These are phyloP conservation scores for Ophiosphaerella korrae DNA, from an alignment of 2,329 filamentous ascomycete genomes.

Conservation along the genomic window DNA sequence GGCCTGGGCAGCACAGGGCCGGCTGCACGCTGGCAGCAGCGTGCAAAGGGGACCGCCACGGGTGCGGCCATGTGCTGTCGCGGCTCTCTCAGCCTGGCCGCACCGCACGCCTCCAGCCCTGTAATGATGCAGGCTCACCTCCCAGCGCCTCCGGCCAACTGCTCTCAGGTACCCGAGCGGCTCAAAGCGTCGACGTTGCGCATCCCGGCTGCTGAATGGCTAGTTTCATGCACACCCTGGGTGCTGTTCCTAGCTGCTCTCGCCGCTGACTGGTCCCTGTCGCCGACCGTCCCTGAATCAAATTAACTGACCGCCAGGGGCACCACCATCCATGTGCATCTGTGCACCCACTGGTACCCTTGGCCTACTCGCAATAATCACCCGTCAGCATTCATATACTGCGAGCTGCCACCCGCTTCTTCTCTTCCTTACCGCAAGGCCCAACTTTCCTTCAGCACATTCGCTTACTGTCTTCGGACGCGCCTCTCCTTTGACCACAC, in stretches of 20 bases:
- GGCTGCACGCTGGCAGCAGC: background rate
- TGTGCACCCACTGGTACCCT: slow-evolving; percentile 28
- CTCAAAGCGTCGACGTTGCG: slow-evolving; percentile 18
- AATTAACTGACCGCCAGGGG: slow-evolving; percentile 45
- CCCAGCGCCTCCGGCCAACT: slow-evolving; percentile 70
- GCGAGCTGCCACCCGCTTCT: slow-evolving; percentile 17
- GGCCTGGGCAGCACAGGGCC: background rate
- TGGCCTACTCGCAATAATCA: slow-evolving; percentile 36
- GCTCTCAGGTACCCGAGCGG: slow-evolving; percentile 46
- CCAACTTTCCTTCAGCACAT: slow-evolving; percentile 40
- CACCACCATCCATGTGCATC: slow-evolving; percentile 20
- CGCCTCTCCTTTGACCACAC: slow-evolving; percentile 40
- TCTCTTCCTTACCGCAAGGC: slow-evolving; percentile 42
- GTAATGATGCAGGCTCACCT: slow-evolving; percentile 4
- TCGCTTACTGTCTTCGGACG: slow-evolving; percentile 44
- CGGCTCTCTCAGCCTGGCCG: slow-evolving; percentile 8
- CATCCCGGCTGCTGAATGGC: slow-evolving; percentile 27
- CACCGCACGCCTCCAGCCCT: background rate
- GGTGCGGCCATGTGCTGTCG: background rate
- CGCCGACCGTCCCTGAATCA: slow-evolving; percentile 34
- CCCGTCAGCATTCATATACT: slow-evolving; percentile 40
- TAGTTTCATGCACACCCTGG: slow-evolving; percentile 20
- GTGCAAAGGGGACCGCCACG: slow-evolving; percentile 1
- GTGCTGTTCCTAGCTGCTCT: slow-evolving; percentile 29
- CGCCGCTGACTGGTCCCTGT: slow-evolving; percentile 34